phyloP scores from a whole-genome alignment of 352 stramenopile species.

The Phytophthora pistaciae region DNA sequence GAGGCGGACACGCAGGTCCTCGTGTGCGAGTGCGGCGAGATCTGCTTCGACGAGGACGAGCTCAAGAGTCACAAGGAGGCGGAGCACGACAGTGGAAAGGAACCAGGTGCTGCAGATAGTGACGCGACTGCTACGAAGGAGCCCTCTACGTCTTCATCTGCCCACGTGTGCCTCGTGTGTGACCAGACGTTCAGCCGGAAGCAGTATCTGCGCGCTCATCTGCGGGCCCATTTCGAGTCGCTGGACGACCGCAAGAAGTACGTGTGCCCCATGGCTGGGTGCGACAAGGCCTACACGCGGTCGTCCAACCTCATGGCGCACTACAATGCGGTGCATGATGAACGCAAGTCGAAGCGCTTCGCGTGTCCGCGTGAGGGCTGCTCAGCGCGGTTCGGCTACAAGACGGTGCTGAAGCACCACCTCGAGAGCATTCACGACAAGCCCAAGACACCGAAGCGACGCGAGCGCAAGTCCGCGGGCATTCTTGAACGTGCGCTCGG shows the following conservation, averaged over 20 bases:
- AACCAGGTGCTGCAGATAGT: neutral
- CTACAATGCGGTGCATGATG: conserved; percentile 76
- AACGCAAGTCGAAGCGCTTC: conserved; percentile 68
- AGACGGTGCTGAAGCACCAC: conserved; percentile 73
- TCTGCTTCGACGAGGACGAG: conserved; percentile 62
- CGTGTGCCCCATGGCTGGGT: conserved; percentile 64
- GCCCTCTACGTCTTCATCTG: neutral
- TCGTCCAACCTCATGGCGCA: conserved; percentile 82
- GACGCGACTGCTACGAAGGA: conserved; percentile 1
- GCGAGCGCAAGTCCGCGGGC: conserved; percentile 36
- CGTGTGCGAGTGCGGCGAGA: conserved; percentile 67
- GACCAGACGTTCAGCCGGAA: conserved; percentile 57
- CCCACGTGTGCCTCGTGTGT: conserved; percentile 63
- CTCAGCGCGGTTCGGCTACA: conserved; percentile 75
- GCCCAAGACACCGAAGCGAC: conserved; percentile 35
- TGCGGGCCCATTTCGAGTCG: conserved; percentile 71
- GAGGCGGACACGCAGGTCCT: conserved; percentile 52
- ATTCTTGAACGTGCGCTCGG: conserved; percentile 48
- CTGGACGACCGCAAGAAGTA: conserved; percentile 73
- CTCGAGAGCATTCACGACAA: conserved; percentile 71
- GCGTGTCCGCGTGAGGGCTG: conserved; percentile 68
- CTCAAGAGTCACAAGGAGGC: conserved; percentile 50
- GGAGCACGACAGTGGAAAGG: conserved; percentile 27
- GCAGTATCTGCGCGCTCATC: conserved; percentile 64
- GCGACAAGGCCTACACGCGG: conserved; percentile 72